Conservation (phyloP, 805 yeast genomes). For the Yarrowia sp. region DNA sequence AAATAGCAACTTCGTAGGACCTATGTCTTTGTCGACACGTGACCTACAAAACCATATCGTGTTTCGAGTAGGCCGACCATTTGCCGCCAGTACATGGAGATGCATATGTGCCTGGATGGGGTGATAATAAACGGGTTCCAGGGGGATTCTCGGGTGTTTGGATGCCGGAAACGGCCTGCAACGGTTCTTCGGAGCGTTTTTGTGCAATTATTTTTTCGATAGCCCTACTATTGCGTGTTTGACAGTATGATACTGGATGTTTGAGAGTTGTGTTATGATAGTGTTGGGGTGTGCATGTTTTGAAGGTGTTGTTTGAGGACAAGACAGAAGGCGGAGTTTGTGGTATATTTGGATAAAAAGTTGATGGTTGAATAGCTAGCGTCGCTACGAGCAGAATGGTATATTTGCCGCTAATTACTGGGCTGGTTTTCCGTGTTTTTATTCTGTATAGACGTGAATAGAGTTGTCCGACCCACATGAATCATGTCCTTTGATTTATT, state of each 20-base stretch:
- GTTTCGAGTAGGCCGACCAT: too few species aligned
- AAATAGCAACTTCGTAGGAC: too few species aligned
- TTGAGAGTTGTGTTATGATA: neutral
- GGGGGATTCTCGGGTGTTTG: neutral
- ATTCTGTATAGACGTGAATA: neutral
- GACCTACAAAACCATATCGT: too few species aligned
- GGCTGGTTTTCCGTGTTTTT: neutral
- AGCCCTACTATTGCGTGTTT: neutral
- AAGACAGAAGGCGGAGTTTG: neutral
- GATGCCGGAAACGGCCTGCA: neutral
- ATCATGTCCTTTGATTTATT: conserved; percentile 4
- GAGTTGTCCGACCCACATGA: neutral
- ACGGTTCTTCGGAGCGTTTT: neutral
- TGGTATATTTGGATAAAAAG: neutral
- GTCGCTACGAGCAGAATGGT: neutral
- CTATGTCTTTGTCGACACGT: too few species aligned
- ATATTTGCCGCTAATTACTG: too few species aligned
- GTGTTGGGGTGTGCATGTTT: neutral
- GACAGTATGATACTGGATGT: too few species aligned
- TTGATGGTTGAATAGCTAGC: neutral
- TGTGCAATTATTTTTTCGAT: neutral
- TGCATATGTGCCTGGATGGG: neutral
- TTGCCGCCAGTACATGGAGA: neutral
- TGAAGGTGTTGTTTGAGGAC: too few species aligned
- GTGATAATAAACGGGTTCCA: neutral